These are phyloP conservation scores for Microdochium trichocladiopsis DNA, from an alignment of 2,329 filamentous ascomycete species.

Conservation along the genomic window DNA sequence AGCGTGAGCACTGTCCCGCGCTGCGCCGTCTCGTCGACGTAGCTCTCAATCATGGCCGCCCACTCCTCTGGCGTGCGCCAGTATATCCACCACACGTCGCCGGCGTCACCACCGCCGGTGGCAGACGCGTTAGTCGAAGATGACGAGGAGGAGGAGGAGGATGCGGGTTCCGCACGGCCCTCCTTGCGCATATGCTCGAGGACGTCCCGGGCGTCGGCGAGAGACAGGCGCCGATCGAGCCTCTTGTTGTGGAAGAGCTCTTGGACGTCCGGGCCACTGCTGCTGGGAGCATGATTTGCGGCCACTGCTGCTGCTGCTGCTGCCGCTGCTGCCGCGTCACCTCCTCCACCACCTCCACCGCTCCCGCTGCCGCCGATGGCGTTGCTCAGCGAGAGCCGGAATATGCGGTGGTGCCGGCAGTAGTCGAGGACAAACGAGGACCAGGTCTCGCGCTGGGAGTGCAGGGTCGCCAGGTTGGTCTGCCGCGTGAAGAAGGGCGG, in stretches of 20 bases:
- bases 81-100: constrained; percentile 64
- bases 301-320: constrained; percentile 38
- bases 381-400: constrained; percentile 58
- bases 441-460: constrained; percentile 80
- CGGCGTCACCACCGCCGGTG: constrained; percentile 23
- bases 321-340: constrained; percentile 33
- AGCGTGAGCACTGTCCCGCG: constrained; percentile 84
- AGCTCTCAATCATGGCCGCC: constrained; percentile 70
- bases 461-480: constrained; percentile 64
- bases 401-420: constrained; percentile 71
- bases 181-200: constrained; percentile 53
- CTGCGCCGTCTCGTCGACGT: constrained; percentile 84
- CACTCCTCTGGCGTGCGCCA: constrained; percentile 89
- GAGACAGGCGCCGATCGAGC: constrained; percentile 42
- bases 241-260: constrained; percentile 51
- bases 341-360: too few relatives aligned
- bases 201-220: constrained; percentile 48
- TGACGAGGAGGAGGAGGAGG: background rate
- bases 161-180: constrained; percentile 61
- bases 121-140: constrained; percentile 7
- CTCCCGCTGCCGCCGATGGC: constrained; percentile 34
- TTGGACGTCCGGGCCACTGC: constrained; percentile 17
- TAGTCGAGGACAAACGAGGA: constrained; percentile 77
- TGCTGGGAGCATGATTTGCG: constrained; percentile 11
- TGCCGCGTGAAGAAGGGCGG: constrained; percentile 83